Percentiles rank a stretch among this genome's conserved stretches.
Evolutionary conservation across 2,329 filamentous ascomycete species (phyloP).

Genomic region (Thermoascus crustaceus): DNA sequence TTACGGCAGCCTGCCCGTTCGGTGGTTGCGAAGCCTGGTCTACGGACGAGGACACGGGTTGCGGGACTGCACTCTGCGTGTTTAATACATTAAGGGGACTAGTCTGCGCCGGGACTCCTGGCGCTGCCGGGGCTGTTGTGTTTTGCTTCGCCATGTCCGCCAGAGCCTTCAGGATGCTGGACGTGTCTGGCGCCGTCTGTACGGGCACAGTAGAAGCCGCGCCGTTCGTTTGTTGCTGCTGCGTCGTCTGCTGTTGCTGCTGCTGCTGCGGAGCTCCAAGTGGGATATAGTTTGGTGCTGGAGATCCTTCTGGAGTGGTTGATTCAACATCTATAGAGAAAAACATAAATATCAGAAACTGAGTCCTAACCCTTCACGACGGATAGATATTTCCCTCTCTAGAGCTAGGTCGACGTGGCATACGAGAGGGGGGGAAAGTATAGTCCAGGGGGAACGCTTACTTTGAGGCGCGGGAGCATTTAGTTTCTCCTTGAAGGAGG

Average conservation of each 20-base stretch:
- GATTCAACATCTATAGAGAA: constrained; percentile 50
- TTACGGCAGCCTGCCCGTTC: constrained; percentile 50
- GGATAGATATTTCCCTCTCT: neutral
- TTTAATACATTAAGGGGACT: constrained; percentile 44
- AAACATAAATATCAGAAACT: constrained; percentile 20
- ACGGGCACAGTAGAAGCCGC: constrained; percentile 14
- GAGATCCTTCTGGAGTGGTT: constrained; percentile 58
- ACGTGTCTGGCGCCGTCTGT: constrained; percentile 45
- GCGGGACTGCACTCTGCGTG: constrained; percentile 36
- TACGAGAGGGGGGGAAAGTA: constrained; percentile 7
- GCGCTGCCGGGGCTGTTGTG: constrained; percentile 41
- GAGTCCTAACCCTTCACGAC: constrained; percentile 9
- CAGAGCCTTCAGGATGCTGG: constrained; percentile 66
- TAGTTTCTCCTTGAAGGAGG: constrained; percentile 75
- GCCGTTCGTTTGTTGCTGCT: constrained; percentile 18
- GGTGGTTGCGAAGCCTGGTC: constrained; percentile 35
- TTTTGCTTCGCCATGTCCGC: constrained; percentile 75
- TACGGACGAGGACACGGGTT: constrained; percentile 36
- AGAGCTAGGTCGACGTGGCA: constrained; percentile 2
- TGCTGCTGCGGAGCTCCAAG: constrained; percentile 28
- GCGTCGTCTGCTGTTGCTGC: constrained; percentile 15
- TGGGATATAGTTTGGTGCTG: constrained; percentile 37
- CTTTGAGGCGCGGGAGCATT: constrained; percentile 53
- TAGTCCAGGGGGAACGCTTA: constrained; percentile 44
- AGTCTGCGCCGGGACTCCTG: constrained; percentile 28